Base-by-base conservation (phyloP, 176 grass and related monocot species). In the Triticum timopheevii region DNA sequence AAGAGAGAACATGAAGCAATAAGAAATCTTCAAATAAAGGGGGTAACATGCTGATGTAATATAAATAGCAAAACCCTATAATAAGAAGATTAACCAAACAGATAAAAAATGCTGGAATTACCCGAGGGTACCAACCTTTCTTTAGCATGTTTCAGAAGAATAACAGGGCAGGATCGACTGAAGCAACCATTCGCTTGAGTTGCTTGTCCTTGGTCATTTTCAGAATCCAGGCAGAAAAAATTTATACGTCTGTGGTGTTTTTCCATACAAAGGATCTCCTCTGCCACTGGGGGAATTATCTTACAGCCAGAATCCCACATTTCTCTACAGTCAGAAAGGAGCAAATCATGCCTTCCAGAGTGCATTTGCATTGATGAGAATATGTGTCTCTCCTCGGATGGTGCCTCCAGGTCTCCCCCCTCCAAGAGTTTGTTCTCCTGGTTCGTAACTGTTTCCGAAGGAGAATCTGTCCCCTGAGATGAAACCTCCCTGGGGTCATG, bases 71-170 rank as follows among this genome's bases (percentile, higher is more conserved):
- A 34, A 71, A 42, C 4, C 64, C 72, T 33, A 79, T 33, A 19
- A 31, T 40, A 79, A 63, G 56, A 88, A 47, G 13, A 58, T 78
- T 47, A 81, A 54, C 6, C 50, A 54, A 54, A 54, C 16, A 6
- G 16, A 54, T 54, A 17, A 54, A 54, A 76, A 73, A 76, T 76
- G 4, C 73, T 76, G 25, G 45, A 30, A 50, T 88, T 88, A 92
- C 83, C 93, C 82, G 23, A 73, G 20, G 33, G 42, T 6, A 63
- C 59, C 68, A 70, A 61, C 47, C 77, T 74, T 61, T 78, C 28
- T 56, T 86, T 78, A 80, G 78, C 88, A 91, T 98, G 92, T 70
- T 91, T 98, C 70, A 98, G 80, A 86, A 98, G 90, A 86, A 98
- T 42, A 84, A 94, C 58, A 76, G 92, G 86, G 76, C 92, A 95